Conservation (phyloP, 2,329 filamentous ascomycete genomes). For the Cercospora citrullina region DNA sequence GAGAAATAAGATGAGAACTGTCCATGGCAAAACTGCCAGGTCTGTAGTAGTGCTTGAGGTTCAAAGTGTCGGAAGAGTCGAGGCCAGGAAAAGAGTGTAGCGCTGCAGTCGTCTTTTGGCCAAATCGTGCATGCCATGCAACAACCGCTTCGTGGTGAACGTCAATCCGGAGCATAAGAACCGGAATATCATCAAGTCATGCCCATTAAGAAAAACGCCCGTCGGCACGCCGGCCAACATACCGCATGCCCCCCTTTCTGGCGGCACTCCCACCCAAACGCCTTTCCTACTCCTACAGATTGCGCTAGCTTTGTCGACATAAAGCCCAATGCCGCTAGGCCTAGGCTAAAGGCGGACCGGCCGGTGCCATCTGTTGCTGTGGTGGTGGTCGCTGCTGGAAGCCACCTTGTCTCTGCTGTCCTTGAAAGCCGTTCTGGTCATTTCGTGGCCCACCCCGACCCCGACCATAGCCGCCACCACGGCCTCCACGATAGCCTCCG, state of each 20-base stretch:
- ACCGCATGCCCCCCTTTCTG: conserved; percentile 21
- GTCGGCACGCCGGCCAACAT: conserved; percentile 35
- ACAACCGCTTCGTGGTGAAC: conserved; percentile 23
- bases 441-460: conserved; percentile 38
- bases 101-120: conserved; percentile 22
- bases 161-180: conserved; percentile 33
- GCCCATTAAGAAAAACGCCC: conserved; percentile 31
- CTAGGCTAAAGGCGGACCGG: conserved; percentile 34
- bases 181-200: conserved; percentile 35
- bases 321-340: conserved; percentile 29
- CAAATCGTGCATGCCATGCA: conserved; percentile 17
- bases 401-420: conserved; percentile 34
- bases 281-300: conserved; percentile 30
- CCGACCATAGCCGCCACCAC: conserved; percentile 36
- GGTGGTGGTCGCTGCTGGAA: conserved; percentile 35
- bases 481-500: conserved; percentile 35
- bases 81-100: conserved; percentile 17
- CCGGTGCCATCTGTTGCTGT: conserved; percentile 35
- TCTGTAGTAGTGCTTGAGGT: conserved; percentile 16
- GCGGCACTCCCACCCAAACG: conserved; percentile 25
- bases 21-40: conserved; percentile 16
- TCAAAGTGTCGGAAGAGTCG: conserved; percentile 22
- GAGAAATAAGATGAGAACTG: conserved; percentile 4
- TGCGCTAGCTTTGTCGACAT: conserved; percentile 23
- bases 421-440: conserved; percentile 36